Conservation (phyloP, 2,329 filamentous ascomycete species). For the Leptographium radiaticola region DNA sequence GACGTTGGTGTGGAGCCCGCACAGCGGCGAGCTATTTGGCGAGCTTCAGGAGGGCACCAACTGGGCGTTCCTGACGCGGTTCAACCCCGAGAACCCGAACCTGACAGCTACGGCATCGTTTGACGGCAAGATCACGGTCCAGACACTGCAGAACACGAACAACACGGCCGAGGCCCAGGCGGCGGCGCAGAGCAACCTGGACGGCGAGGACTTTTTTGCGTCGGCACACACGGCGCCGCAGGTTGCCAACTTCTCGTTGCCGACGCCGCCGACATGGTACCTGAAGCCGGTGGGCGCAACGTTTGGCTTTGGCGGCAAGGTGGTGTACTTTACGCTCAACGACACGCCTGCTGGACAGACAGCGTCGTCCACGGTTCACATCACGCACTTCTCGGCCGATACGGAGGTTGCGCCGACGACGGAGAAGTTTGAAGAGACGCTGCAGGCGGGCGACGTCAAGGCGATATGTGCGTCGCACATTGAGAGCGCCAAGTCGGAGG, state of each 20-base stretch:
- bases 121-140: slow-evolving; percentile 88
- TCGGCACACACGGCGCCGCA: slow-evolving; percentile 88
- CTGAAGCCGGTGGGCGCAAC: slow-evolving; percentile 74
- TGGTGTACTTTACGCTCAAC: slow-evolving; percentile 59
- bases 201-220: slow-evolving; percentile 93
- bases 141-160: slow-evolving; percentile 90
- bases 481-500: slow-evolving; percentile 62
- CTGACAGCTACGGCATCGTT: slow-evolving; percentile 92
- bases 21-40: slow-evolving; percentile 74
- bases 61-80: slow-evolving; percentile 93
- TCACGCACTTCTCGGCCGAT: slow-evolving; percentile 83
- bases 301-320: slow-evolving; percentile 91
- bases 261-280: slow-evolving; percentile 80
- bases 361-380: slow-evolving; percentile 61
- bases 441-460: slow-evolving; percentile 64
- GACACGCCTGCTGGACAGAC: slow-evolving; percentile 48
- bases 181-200: slow-evolving; percentile 54
- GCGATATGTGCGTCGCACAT: slow-evolving; percentile 72
- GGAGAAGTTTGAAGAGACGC: slow-evolving; percentile 71
- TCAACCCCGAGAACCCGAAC: slow-evolving; percentile 86
- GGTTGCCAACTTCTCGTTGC: slow-evolving; percentile 74
- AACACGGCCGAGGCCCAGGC: slow-evolving; percentile 49
- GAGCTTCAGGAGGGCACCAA: slow-evolving; percentile 98
- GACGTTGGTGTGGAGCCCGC: slow-evolving; percentile 91
- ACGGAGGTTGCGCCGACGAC: slow-evolving; percentile 72